These are phyloP conservation scores for Diaporthe batatas DNA, from an alignment of 2,329 filamentous ascomycete genomes.

Conservation along the genomic window DNA sequence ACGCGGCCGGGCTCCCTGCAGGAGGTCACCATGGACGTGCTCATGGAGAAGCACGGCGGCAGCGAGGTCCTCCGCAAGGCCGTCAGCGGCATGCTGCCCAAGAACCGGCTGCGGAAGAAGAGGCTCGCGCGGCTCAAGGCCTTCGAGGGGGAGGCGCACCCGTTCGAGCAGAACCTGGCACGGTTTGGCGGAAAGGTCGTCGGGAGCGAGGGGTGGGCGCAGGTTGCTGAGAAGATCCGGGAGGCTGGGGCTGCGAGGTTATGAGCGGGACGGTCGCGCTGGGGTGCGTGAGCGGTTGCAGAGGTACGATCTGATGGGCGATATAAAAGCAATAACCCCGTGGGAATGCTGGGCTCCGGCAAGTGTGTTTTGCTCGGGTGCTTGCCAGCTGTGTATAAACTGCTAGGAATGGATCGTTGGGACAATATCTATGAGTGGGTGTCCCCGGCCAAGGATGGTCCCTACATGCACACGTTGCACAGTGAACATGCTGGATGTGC, in stretches of 20 bases:
- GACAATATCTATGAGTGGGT: background rate
- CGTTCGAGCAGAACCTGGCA: constrained; percentile 90
- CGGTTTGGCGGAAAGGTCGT: constrained; percentile 74
- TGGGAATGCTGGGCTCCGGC: background rate
- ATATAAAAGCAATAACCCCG: too few relatives aligned
- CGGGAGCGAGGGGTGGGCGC: constrained; percentile 66
- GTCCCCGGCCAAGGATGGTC: background rate
- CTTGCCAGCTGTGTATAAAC: constrained; percentile 20
- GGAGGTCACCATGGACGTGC: constrained; percentile 91
- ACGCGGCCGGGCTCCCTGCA: constrained; percentile 90
- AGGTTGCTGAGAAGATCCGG: constrained; percentile 64
- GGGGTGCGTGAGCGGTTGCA: background rate
- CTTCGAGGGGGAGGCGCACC: constrained; percentile 93
- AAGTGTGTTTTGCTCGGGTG: background rate
- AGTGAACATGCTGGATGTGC: background rate
- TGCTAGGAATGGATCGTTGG: background rate
- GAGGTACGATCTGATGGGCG: background rate
- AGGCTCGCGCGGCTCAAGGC: constrained; percentile 90
- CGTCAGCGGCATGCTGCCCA: constrained; percentile 96
- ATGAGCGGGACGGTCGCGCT: constrained; percentile 48
- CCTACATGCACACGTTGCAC: background rate
- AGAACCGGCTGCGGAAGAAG: constrained; percentile 92
- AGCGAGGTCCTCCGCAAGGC: constrained; percentile 91
- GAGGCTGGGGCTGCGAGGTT: constrained; percentile 63
- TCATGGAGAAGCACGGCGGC: constrained; percentile 95